Base-by-base conservation (phyloP, 768 basidiomycete species). In the Lactifluus rugatus region DNA sequence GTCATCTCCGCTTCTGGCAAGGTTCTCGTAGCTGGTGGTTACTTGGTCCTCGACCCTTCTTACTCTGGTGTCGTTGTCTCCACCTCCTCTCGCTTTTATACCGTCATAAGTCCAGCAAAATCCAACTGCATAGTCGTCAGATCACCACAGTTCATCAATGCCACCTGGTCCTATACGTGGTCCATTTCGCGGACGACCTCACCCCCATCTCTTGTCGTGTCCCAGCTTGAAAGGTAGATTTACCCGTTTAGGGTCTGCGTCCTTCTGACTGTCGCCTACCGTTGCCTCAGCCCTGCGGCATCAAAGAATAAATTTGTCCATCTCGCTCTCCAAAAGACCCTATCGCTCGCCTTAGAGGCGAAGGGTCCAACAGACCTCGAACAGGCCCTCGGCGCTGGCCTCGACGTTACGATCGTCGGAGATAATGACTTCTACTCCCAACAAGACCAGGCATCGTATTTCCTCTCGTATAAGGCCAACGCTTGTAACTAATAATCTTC, bases 371-470 rank as follows among this genome's bases (percentile, higher is more conserved):
- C 71, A n/a, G 63, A 71, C 47, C 63, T 82, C 64, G 69, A 73
- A 34, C 70, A 74, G 45, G 62, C 70, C 3, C 70, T 91, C 5
- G 68, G 73, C 2, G 66, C 69, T 14, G 87, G 83, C 31, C 74
- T 95, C 57, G 80, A 89, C 63, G 83, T 97, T 62, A 81, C 80
- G 39, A 87, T 97, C 64, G 81, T 85, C 26, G 95, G 93, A 10
- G 93, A 93, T 70, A 98, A 99, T 66, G 96, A 98, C 70, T 99
- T 98, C 66, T 98, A 99, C 73, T 96, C 94, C 4, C 96, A 98
- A 67, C 77, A 87, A 56, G 83, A 84, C 52, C 84, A 89, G 78
- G 94, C 90, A 56, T 68, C 77, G 51, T 49, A 36, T 25, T 28
- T 56, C 66, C 26, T 17, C 51, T 31, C 48, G 21, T 26, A 39